phyloP scores from a whole-genome alignment of 345 rosid species.

The Citrus mangshanensis region DNA sequence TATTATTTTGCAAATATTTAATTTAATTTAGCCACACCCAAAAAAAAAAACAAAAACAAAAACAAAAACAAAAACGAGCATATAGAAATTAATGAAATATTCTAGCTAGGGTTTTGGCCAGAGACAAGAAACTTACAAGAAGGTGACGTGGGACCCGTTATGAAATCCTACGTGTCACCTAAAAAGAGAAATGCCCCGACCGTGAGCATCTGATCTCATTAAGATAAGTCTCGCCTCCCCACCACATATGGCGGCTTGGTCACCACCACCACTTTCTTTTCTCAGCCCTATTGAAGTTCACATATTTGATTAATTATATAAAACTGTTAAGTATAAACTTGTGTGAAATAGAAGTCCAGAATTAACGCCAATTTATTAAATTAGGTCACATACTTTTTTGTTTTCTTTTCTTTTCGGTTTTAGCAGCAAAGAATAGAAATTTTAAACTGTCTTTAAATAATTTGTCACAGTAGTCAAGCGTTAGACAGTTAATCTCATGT shows the following conservation, averaged over 20 bases:
- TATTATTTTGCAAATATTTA: background rate
- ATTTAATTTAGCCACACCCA: background rate
- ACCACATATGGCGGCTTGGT: constrained; percentile 27
- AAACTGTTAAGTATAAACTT: background rate
- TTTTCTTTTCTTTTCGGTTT: too few species aligned
- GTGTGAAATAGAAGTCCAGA: too few species aligned
- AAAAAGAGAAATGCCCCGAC: constrained; percentile 13
- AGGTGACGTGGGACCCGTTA: constrained; percentile 19
- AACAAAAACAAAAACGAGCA: background rate
- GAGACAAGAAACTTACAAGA: constrained; percentile 19
- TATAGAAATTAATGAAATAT: background rate
- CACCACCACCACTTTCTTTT: constrained; percentile 6
- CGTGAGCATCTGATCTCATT: constrained; percentile 22
- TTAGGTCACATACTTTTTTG: too few species aligned
- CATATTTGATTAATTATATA: background rate
- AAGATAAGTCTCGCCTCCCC: constrained; percentile 19
- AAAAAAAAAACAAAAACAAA: background rate
- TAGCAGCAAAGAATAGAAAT: too few species aligned
- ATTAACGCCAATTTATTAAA: too few species aligned
- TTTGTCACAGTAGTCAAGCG: too few species aligned
- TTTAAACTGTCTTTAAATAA: too few species aligned
- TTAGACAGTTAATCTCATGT: too few species aligned
- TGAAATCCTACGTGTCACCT: constrained; percentile 20
- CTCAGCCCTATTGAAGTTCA: background rate
- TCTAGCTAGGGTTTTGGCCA: constrained; percentile 2